Conservation (phyloP, 768 basidiomycete genomes). For the Naganishia vishniacii region DNA sequence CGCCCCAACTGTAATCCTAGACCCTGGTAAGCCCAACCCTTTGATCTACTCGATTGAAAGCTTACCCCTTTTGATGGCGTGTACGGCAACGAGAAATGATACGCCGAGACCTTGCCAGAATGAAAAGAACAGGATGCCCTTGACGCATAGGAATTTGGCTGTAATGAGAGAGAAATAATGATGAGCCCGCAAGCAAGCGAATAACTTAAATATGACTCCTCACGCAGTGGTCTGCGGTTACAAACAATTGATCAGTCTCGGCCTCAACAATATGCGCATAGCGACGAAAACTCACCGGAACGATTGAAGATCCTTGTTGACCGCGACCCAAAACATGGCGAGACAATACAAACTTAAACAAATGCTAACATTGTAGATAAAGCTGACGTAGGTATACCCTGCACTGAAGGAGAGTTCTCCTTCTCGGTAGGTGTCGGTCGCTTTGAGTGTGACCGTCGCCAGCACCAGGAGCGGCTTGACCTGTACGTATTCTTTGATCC, state of each 20-base stretch:
- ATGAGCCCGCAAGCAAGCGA: background rate
- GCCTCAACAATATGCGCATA: no score
- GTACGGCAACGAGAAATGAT: constrained; percentile 78
- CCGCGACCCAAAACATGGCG: constrained; percentile 94
- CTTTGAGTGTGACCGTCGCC: constrained; percentile 79
- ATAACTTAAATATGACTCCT: constrained; percentile 23
- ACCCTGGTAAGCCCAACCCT: background rate
- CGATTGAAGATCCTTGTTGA: constrained; percentile 78
- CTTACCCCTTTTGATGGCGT: constrained; percentile 61
- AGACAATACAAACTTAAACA: constrained; percentile 59
- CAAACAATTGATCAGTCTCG: background rate
- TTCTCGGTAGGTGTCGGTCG: constrained; percentile 78
- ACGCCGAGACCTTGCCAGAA: constrained; percentile 93
- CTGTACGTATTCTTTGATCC: constrained; percentile 80
- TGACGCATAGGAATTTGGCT: constrained; percentile 97
- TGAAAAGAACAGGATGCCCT: constrained; percentile 94
- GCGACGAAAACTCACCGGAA: constrained; percentile 59
- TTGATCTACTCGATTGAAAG: background rate
- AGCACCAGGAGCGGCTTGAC: constrained; percentile 85
- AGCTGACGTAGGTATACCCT: constrained; percentile 84
- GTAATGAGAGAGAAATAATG: background rate
- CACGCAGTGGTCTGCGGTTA: constrained; percentile 42
- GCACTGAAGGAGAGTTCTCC: constrained; percentile 77
- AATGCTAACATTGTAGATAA: constrained; percentile 56
- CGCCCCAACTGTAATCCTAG: constrained; percentile 58